Evolutionary conservation across 202 grass and related monocot species (phyloP), one percentile per base, ranked within the genome.

Genomic region (Setaria italica): DNA sequence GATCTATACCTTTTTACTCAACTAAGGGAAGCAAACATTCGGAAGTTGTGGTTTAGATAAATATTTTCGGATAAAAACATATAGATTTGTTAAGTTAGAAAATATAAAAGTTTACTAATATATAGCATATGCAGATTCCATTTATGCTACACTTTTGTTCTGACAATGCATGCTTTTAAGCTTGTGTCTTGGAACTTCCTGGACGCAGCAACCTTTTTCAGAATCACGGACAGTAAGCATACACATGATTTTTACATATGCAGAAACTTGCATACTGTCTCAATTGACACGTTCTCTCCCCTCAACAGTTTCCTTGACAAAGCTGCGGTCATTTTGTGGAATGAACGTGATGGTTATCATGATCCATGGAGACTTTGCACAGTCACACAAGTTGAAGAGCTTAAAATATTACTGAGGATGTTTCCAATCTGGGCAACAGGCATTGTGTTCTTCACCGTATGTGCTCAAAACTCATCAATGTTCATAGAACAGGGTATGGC

Each of bases 361-460:
- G 63, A 92, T 76, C 84, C 83, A 33, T 92, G 90, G 90, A 92
- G 84, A 75, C 84, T 92, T 71, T 92, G 87, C 65, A 92, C 84
- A 20, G 55, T 89, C 56, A 89, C 90, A 66, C 90, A 92, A 64
- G 81, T 92, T 43, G 90, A 92, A 80, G 90, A 92, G 72, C 84
- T 92, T 1, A 92, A 92, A 77, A 89, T 92, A 87, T 51, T 92
- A 25, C 74, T 89, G 58, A 84, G 87, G 70, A 89, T 92, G 87
- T 89, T 92, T 69, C 90, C 90, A 79, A 89, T 92, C 35, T 89
- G 90, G 90, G 87, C 87, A 70, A 92, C 87, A 10, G 87, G 87
- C 60, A 92, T 92, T 35, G 17, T 88, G 29, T 92, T 92, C 68
- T 92, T 89, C 51, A 89, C 91, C 2, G 91, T 92, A 42, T 90